phyloP scores from a whole-genome alignment of 2,329 filamentous ascomycete species.

The Microthyrium microscopicum region DNA sequence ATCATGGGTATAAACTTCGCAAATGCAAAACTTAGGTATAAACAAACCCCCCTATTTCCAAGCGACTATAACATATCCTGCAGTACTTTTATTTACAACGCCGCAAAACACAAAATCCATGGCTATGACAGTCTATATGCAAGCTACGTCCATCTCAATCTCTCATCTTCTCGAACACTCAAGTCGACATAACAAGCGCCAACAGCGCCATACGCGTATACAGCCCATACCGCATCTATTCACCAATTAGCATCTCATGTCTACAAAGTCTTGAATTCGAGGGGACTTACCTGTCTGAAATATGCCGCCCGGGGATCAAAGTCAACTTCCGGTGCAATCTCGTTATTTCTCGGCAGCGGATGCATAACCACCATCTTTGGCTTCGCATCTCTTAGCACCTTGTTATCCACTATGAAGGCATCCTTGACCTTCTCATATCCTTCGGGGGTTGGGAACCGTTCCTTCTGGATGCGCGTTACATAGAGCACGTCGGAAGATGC shows the following conservation, averaged over 20 bases:
- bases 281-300: slow-evolving; percentile 85
- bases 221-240: slow-evolving; percentile 88
- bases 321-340: slow-evolving; percentile 91
- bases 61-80: too few relatives aligned
- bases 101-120: too few relatives aligned
- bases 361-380: slow-evolving; percentile 88
- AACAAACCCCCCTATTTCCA: too few relatives aligned
- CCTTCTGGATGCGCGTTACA: slow-evolving; percentile 92
- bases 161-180: too few relatives aligned
- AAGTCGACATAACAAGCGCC: slow-evolving; percentile 67
- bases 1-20: too few relatives aligned
- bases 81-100: too few relatives aligned
- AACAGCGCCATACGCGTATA: slow-evolving; percentile 97
- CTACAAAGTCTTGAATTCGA: not conserved
- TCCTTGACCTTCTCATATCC: slow-evolving; percentile 83
- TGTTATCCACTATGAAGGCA: slow-evolving; percentile 77
- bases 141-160: too few relatives aligned
- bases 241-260: slow-evolving; percentile 24
- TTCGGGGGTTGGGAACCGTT: slow-evolving; percentile 67
- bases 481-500: slow-evolving; percentile 82
- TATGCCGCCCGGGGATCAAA: slow-evolving; percentile 94
- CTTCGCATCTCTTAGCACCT: slow-evolving; percentile 81
- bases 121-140: too few relatives aligned
- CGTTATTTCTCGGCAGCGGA: slow-evolving; percentile 80
- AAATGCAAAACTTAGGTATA: too few relatives aligned